phyloP scores from a whole-genome alignment of 2,329 filamentous ascomycete species.

The Alternaria postmessia region DNA sequence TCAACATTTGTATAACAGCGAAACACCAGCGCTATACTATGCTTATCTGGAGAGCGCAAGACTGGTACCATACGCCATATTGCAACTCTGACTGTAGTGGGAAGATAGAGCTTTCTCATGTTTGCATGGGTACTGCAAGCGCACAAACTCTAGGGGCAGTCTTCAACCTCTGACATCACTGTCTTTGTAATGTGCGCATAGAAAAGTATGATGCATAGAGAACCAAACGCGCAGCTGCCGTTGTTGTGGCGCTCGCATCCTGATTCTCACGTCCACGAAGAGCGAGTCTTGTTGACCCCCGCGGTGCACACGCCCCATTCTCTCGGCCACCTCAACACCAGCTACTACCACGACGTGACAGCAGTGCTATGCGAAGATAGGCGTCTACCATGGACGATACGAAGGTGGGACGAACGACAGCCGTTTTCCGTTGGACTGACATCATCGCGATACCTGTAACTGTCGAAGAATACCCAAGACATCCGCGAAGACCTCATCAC shows the following conservation, averaged over 20 bases:
- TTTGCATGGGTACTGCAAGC: neutral
- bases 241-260: neutral
- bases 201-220: neutral
- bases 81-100: neutral
- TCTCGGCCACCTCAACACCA: neutral
- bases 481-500: neutral
- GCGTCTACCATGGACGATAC: neutral
- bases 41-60: neutral
- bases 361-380: neutral
- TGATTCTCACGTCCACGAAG: slow-evolving; percentile 1
- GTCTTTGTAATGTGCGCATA: neutral
- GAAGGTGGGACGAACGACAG: neutral
- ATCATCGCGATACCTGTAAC: neutral
- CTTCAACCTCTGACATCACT: neutral
- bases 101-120: neutral
- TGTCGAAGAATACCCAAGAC: neutral
- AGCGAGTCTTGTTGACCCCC: slow-evolving; percentile 5
- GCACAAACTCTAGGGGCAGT: neutral
- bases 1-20: neutral
- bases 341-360: neutral
- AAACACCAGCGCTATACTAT: neutral
- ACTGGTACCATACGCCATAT: neutral
- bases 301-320: neutral
- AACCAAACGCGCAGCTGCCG: neutral
- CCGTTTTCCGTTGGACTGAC: neutral